These are phyloP conservation scores for Suillus cothurnatus DNA, from an alignment of 768 basidiomycete genomes.

Conservation along the genomic window DNA sequence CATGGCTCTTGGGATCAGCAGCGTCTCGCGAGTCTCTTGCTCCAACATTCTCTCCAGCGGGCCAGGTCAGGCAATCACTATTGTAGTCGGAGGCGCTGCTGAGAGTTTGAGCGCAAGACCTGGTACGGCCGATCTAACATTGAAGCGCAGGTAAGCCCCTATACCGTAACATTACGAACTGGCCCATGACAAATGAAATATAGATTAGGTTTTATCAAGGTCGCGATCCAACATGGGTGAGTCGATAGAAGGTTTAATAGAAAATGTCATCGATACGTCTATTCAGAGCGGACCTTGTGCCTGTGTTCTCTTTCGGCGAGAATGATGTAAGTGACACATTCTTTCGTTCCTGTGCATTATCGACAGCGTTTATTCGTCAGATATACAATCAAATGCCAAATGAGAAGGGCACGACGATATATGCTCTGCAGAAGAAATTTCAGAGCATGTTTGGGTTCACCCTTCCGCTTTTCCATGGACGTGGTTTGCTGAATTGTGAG, in stretches of 20 bases:
- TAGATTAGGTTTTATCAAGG: slow-evolving; percentile 93
- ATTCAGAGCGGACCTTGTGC: slow-evolving; percentile 87
- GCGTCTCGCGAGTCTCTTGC: slow-evolving; percentile 89
- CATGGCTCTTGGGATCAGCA: slow-evolving; percentile 85
- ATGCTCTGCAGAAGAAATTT: slow-evolving; percentile 87
- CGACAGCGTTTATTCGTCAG: slow-evolving; percentile 40
- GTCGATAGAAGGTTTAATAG: slow-evolving; percentile 20
- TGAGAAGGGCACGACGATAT: slow-evolving; percentile 86
- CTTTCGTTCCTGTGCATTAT: neutral
- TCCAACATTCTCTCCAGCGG: slow-evolving; percentile 77
- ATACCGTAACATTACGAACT: neutral
- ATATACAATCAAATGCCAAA: slow-evolving; percentile 98
- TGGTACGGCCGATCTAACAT: slow-evolving; percentile 91
- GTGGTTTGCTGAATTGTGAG: slow-evolving; percentile 93
- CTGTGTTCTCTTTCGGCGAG: slow-evolving; percentile 98
- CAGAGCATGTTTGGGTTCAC: slow-evolving; percentile 95
- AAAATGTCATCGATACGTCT: slow-evolving; percentile 9
- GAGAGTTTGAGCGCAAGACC: slow-evolving; percentile 94
- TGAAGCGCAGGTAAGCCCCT: slow-evolving; percentile 62
- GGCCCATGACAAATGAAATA: neutral
- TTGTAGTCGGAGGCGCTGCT: slow-evolving; percentile 95
- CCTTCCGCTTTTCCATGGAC: slow-evolving; percentile 94
- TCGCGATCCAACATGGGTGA: slow-evolving; percentile 88
- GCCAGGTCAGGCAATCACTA: slow-evolving; percentile 76
- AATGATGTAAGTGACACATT: slow-evolving; percentile 73